These are phyloP conservation scores for Capsella rubella DNA, from an alignment of 441 rosid species.

Conservation along the genomic window DNA sequence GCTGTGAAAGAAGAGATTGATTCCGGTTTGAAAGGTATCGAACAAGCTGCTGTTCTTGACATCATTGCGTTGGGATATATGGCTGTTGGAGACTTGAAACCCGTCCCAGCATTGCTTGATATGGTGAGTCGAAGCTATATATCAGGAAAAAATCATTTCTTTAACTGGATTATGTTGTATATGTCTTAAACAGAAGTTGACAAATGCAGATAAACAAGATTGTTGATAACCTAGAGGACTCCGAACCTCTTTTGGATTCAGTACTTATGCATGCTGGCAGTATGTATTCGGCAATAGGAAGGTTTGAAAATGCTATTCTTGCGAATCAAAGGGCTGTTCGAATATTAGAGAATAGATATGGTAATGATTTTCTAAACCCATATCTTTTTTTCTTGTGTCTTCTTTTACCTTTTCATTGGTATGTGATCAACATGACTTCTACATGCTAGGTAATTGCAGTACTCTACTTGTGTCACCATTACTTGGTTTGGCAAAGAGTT, in stretches of 20 bases:
- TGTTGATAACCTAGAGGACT: conserved; percentile 55
- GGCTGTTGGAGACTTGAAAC: conserved; percentile 70
- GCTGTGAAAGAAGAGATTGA: conserved; percentile 70
- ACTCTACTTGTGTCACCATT: conserved; percentile 69
- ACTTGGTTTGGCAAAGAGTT: conserved; percentile 83
- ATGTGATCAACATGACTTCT: background rate
- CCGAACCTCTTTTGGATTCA: conserved; percentile 71
- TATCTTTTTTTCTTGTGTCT: background rate
- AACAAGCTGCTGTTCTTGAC: conserved; percentile 85
- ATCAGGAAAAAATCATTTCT: background rate
- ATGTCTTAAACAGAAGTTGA: conserved; percentile 14
- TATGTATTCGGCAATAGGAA: conserved; percentile 77
- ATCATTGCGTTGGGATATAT: conserved; percentile 78
- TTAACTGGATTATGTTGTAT: conserved; percentile 21
- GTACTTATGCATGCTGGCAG: conserved; percentile 82
- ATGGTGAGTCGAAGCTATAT: conserved; percentile 49
- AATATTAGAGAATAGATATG: conserved; percentile 64
- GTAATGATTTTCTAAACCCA: conserved; percentile 44
- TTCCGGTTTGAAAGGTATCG: conserved; percentile 64
- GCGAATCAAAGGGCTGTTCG: conserved; percentile 60
- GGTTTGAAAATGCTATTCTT: conserved; percentile 61
- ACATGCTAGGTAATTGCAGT: conserved; percentile 56
- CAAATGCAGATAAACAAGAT: conserved; percentile 67
- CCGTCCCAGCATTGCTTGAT: conserved; percentile 54
- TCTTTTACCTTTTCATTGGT: background rate